Evolutionary conservation across 192 early-diverging fungal species (phyloP), one percentile per base, ranked within the genome.

Genomic region (Linnemannia zychae): DNA sequence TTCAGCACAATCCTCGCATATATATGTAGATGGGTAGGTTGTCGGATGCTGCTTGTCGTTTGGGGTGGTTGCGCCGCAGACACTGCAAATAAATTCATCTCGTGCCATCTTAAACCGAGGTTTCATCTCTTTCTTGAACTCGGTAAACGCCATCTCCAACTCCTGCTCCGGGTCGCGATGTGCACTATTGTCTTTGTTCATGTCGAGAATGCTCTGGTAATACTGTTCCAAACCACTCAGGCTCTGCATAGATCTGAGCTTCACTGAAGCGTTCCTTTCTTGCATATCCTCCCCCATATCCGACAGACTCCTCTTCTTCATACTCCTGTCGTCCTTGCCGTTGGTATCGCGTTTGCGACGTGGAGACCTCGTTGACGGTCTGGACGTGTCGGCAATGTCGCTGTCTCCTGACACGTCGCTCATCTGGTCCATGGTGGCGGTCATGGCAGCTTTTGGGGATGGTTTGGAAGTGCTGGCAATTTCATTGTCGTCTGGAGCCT

Each of bases 111-210:
- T n/a, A 28, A 77, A 40, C 7, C 69, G 40, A 24, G 81, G 75
- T 36, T 74, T 71, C n/a, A 74, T n/a, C n/a, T 52, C 31, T n/a
- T 75, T 46, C 24, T 33, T 22, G 2, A 65, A 28, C 18, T 71
- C 40, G 2, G n/a, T 5, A 15, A 72, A 70, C 37, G 52, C 72
- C 48, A 12, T 44, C 67, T 83, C 72, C 48, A 12, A 50, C 67
- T 83, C 71, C 20, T 78, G 47, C 53, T 83, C 81, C 18, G 74
- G 67, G 9, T 83, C 76, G 24, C 81, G 77, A 44, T 83, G 75
- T 1, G 74, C 22, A 7, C 74, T 72, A 33, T 83, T 76, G 28
- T 78, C 81, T 50, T 74, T 71, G 7, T 73, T 72, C 2, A 75
- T 74, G 33, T 83, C 72, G 24, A 76, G 40, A 0, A 76, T 74